Base-by-base conservation (phyloP, 1,284 basidiomycete species). In the Ceraceosorus guamensis region DNA sequence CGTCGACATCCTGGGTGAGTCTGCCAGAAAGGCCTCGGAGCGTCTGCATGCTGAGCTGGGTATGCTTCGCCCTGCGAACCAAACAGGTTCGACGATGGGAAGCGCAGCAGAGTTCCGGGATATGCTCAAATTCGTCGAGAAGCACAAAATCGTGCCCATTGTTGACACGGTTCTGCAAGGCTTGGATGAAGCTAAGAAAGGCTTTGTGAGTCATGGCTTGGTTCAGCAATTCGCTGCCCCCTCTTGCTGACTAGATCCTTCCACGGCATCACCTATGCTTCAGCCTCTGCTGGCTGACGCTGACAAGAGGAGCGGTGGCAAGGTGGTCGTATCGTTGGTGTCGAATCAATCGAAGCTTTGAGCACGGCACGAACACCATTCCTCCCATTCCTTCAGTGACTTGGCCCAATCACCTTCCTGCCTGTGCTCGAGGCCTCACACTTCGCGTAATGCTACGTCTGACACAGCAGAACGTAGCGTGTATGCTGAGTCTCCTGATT, bases 151-250 rank as follows among this genome's bases (percentile, higher is more conserved):
- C 60, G 79, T 83, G 1, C 89, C 89, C 1, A 78, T 86, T 48
- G 82, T 91, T 4, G 86, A 86, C n/a, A 81, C 84, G 54, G 82
- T 88, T 18, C 72, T 90, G 10, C 79, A 84, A 47, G 87, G 86
- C 0, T 78, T 91, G 35, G 85, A 86, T 59, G 75, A 79, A 2
- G 84, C 83, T 0, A 83, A 87, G 60, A 77, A 84, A 58, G 89
- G 87, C 0, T 90, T 91, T 68, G 81, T 83, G 62, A 55, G 53
- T 54, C 11, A 13, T 2, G 5, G 31, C 48, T 35, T 37, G 7
- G 3, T 14, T 14, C 34, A 32, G n/a, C 41, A 5, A 5, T 6
- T 3, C 6, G 7, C 48, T 7, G 18, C 34, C 18, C 13, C 18
- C 11, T 11, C 3, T 30, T 43, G 10, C 30, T 10, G 11, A 34